Conservation (phyloP, 768 basidiomycete genomes). For the Coprinopsis marcescibilis region DNA sequence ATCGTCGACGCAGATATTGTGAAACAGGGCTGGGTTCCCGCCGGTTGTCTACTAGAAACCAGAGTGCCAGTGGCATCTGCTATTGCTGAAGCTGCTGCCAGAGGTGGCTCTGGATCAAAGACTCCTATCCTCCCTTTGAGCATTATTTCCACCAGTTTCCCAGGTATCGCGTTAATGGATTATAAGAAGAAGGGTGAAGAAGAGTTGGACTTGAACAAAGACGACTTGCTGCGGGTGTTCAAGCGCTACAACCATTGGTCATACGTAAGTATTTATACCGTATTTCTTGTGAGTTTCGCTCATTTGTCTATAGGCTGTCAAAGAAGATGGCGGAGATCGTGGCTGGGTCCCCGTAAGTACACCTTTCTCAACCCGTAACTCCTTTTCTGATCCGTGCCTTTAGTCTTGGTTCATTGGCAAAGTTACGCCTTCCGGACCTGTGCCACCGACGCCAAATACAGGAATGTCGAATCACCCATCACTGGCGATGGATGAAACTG, state of each 20-base stretch:
- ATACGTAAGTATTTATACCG: slow-evolving; percentile 55
- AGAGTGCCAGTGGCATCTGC: slow-evolving; percentile 86
- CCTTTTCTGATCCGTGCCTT: slow-evolving; percentile 12
- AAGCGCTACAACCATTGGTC: slow-evolving; percentile 99
- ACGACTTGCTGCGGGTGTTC: slow-evolving; percentile 86
- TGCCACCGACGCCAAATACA: slow-evolving; percentile 40
- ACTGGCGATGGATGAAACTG: slow-evolving; percentile 31
- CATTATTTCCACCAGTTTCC: slow-evolving; percentile 97
- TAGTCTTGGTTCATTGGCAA: slow-evolving; percentile 96
- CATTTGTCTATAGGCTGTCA: slow-evolving; percentile 62
- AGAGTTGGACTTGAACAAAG: slow-evolving; percentile 84
- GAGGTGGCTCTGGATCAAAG: slow-evolving; percentile 43
- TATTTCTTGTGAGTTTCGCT: slow-evolving; percentile 5
- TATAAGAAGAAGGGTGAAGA: slow-evolving; percentile 92
- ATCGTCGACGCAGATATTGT: slow-evolving; percentile 67
- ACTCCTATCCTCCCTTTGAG: slow-evolving; percentile 84
- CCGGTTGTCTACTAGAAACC: slow-evolving; percentile 92
- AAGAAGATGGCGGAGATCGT: slow-evolving; percentile 87
- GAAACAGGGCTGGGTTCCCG: slow-evolving; percentile 96
- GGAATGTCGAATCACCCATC: slow-evolving; percentile 25
- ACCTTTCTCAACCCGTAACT: not conserved
- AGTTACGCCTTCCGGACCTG: slow-evolving; percentile 48
- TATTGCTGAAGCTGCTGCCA: slow-evolving; percentile 73
- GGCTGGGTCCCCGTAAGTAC: slow-evolving; percentile 88
- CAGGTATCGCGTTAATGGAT: slow-evolving; percentile 94